Evolutionary conservation across 495 filamentous ascomycete genomes (phyloP), one percentile per base, ranked within the genome.

Genomic region (Penicillium canariense): DNA sequence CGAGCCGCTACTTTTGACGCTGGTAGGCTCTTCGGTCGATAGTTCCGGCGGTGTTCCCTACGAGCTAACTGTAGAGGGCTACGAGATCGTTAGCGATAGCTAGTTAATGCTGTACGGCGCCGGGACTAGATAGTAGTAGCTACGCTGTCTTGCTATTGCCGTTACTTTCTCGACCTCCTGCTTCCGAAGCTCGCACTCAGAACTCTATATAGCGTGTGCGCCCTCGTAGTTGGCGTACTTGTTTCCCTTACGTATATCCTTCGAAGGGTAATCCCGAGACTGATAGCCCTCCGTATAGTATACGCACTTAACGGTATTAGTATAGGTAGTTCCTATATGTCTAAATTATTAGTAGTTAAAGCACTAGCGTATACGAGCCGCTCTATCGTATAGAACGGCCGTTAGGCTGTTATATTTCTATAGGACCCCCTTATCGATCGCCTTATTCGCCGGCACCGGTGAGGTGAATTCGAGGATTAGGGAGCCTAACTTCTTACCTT

Each of bases 221-320:
- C 40, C 50, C 18, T 22, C 50, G 40, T n/a, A 53, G 11, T 53
- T 53, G 20, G 50, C 50, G 20, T 40, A 46, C 40, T 53, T 53
- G 3, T 22, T 26, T 3, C 27, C 50, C 1, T 18, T n/a, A n/a
- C n/a, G 14, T 2, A 17, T 20, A 11, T 18, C 14, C 6, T 17
- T 22, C 25, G 7, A 0, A 0, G 28, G 12, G 22, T 40, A 53
- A 25, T 53, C 50, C 18, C 40, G 39, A 53, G 50, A 46, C 4
- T 35, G 40, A 32, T 53, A 40, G 11, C 25, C 23, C 12, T 26
- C 40, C 4, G 50, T 27, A 8, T 40, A 53, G 18, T 38, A 53
- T 4, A 53, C 50, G 12, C 40, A 46, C 12, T 2, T 38, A 0
- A 22, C 20, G 31, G 14, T 8, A 0, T 46, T 28, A 22, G 50